These are phyloP conservation scores for Boletus pseudo-olivaceus DNA, from an alignment of 768 basidiomycete species.

Conservation along the genomic window DNA sequence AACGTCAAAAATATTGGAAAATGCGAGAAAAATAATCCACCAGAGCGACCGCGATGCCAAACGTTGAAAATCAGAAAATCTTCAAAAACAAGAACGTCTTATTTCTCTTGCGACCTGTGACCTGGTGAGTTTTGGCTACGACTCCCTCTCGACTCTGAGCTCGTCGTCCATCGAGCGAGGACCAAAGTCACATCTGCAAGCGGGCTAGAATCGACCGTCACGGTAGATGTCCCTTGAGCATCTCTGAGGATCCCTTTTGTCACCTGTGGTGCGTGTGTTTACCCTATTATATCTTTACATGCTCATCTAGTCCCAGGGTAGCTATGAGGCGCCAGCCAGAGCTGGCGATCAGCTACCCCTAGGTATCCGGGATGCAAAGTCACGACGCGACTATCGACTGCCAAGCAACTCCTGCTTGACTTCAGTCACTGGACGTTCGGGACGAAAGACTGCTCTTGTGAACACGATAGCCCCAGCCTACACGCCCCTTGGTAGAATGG, in stretches of 20 bases:
- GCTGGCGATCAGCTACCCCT: slow-evolving; percentile 6
- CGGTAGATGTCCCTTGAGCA: not conserved
- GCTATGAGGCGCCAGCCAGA: slow-evolving; percentile 8
- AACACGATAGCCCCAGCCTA: not conserved
- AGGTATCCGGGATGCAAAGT: not conserved
- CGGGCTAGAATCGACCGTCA: not conserved
- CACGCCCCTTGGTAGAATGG: too few species aligned
- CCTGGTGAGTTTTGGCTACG: not conserved
- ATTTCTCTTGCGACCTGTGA: not conserved
- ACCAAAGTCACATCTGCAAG: not conserved
- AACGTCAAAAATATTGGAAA: not conserved
- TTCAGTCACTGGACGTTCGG: not conserved
- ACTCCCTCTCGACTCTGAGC: not conserved
- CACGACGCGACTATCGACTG: not conserved
- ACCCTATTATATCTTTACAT: not conserved
- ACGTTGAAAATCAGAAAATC: not conserved
- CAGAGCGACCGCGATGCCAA: not conserved
- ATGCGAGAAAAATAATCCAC: not conserved
- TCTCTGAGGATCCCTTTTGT: not conserved
- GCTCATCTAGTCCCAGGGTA: slow-evolving; percentile 6
- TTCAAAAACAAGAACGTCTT: not conserved
- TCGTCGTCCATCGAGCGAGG: not conserved
- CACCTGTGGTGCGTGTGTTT: slow-evolving; percentile 5
- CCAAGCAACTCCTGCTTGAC: not conserved
- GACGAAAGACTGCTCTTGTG: not conserved